These are phyloP conservation scores for Huntiella savannae DNA, from an alignment of 2,329 filamentous ascomycete genomes.

Conservation along the genomic window DNA sequence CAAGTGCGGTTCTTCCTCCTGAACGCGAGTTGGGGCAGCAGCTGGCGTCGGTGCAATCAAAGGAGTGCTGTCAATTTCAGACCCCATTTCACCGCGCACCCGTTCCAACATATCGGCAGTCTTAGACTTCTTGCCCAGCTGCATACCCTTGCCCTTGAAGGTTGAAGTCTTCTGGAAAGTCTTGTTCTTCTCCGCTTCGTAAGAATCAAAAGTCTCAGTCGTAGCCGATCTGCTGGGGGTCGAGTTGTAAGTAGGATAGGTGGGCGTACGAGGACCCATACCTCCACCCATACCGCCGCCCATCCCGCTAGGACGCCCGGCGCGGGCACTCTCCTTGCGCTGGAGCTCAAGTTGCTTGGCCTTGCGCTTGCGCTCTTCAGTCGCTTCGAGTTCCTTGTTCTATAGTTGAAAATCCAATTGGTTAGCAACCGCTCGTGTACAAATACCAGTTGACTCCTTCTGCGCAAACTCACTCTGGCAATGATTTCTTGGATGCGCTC, in stretches of 20 bases:
- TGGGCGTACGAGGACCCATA: conserved; percentile 39
- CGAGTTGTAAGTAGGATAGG: conserved; percentile 37
- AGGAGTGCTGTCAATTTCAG: conserved; percentile 60
- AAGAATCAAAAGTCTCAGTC: conserved; percentile 74
- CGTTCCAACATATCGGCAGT: conserved; percentile 94
- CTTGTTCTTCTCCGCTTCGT: conserved; percentile 97
- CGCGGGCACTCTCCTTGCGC: conserved; percentile 82
- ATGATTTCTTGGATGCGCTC: conserved; percentile 98
- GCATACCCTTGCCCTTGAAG: conserved; percentile 92
- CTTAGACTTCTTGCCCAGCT: conserved; percentile 96
- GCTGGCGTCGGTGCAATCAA: conserved; percentile 41
- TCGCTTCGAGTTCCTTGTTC: conserved; percentile 98
- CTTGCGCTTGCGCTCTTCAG: conserved; percentile 93
- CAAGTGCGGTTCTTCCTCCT: conserved; percentile 37
- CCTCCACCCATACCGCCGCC: conserved; percentile 11
- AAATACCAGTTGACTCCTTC: neutral
- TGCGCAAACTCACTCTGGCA: conserved; percentile 43
- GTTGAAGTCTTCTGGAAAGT: conserved; percentile 54
- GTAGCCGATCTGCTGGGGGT: conserved; percentile 31
- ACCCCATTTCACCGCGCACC: conserved; percentile 78
- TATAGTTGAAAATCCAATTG: conserved; percentile 19
- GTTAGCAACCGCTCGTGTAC: neutral
- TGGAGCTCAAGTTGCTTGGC: conserved; percentile 98
- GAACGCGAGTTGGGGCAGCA: conserved; percentile 26
- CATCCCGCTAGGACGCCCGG: conserved; percentile 32